These are phyloP conservation scores for Stenocarpella maydis DNA, from an alignment of 2,329 filamentous ascomycete species.

Conservation along the genomic window DNA sequence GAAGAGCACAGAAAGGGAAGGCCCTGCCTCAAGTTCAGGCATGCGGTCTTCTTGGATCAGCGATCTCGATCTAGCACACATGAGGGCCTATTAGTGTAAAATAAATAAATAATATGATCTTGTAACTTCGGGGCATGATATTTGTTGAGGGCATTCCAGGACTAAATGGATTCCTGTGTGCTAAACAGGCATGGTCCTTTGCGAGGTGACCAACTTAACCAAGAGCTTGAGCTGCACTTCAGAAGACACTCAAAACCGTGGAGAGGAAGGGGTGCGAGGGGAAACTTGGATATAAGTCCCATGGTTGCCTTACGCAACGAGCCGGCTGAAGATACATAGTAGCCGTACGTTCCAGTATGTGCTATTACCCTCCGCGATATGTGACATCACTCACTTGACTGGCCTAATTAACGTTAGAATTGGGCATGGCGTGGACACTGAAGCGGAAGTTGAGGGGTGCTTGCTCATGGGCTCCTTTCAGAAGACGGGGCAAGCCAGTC, in stretches of 20 bases:
- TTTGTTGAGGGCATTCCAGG: not conserved
- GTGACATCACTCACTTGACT: too few species aligned
- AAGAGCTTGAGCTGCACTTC: not conserved
- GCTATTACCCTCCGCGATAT: not conserved
- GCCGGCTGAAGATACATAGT: not conserved
- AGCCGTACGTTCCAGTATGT: not conserved
- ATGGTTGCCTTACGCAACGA: not conserved
- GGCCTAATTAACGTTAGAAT: too few species aligned
- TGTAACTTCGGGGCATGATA: not conserved
- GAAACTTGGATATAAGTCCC: not conserved
- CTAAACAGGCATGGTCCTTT: not conserved
- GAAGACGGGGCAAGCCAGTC: not conserved
- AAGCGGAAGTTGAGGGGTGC: not conserved
- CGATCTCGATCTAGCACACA: too few species aligned
- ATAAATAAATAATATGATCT: not conserved
- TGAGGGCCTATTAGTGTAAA: slow-evolving; percentile 1
- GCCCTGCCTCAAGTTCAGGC: not conserved
- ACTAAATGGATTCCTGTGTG: not conserved
- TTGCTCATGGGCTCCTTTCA: not conserved
- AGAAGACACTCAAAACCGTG: not conserved
- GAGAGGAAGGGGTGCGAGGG: not conserved
- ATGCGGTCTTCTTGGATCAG: too few species aligned
- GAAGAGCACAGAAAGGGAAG: not conserved
- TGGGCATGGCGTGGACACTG: not conserved
- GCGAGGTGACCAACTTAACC: not conserved